Evolutionary conservation across 345 rosid genomes (phyloP).

Genomic region (Lagerstroemia speciosa): DNA sequence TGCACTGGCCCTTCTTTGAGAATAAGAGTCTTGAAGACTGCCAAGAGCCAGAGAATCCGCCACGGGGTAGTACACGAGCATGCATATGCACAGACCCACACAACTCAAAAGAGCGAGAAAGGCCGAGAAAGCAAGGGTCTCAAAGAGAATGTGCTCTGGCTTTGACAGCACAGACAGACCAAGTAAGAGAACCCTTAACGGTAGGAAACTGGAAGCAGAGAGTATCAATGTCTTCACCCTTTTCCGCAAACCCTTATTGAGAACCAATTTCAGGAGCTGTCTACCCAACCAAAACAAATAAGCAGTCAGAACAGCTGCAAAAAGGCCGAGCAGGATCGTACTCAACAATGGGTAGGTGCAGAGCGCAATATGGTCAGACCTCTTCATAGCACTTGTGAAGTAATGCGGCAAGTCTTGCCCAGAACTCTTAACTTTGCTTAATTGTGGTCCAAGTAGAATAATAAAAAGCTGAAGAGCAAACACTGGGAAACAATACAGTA

Average conservation of each 20-base stretch:
- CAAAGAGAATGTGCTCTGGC: constrained; percentile 62
- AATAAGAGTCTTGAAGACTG: constrained; percentile 46
- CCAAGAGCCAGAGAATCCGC: constrained; percentile 85
- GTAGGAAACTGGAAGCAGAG: too few species aligned
- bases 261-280: constrained; percentile 44
- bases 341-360: constrained; percentile 90
- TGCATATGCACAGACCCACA: constrained; percentile 61
- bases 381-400: constrained; percentile 44
- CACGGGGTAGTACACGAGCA: constrained; percentile 82
- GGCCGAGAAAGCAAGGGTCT: constrained; percentile 69
- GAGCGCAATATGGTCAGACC: constrained; percentile 34
- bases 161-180: constrained; percentile 8
- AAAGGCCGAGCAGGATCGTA: constrained; percentile 72
- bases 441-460: constrained; percentile 50
- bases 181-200: too few species aligned
- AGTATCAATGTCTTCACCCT: too few species aligned
- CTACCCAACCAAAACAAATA: constrained; percentile 91
- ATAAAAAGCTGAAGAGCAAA: constrained; percentile 73
- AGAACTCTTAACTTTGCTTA: constrained; percentile 43
- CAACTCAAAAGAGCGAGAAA: constrained; percentile 72
- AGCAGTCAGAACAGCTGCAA: constrained; percentile 47
- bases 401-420: constrained; percentile 37
- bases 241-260: too few species aligned
- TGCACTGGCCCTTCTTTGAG: constrained; percentile 34
- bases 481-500: constrained; percentile 72